Conservation (phyloP, 768 basidiomycete genomes). For the Saitozyma podzolica region DNA sequence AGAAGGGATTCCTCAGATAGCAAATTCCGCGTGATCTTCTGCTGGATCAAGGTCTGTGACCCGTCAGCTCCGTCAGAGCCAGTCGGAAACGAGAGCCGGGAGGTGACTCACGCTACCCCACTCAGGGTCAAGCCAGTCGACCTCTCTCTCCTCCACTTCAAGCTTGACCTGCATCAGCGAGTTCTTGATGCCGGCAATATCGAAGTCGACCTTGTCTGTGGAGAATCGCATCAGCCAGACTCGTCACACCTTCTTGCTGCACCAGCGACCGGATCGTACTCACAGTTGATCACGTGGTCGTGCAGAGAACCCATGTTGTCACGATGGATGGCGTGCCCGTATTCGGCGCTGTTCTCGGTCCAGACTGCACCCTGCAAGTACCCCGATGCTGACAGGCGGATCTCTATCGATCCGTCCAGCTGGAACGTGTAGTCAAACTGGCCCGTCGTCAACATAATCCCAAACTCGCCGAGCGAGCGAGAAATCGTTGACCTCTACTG, state of each 20-base stretch:
- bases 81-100: not conserved
- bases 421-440: conserved; percentile 68
- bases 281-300: conserved; percentile 67
- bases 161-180: conserved; percentile 61
- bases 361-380: conserved; percentile 69
- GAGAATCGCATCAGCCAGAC: not conserved
- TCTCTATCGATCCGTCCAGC: conserved; percentile 68
- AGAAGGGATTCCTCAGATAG: conserved; percentile 54
- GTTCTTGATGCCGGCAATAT: conserved; percentile 64
- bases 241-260: conserved; percentile 47
- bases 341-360: conserved; percentile 58
- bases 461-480: too few species aligned
- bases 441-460: not conserved
- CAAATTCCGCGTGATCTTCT: conserved; percentile 14
- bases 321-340: conserved; percentile 62
- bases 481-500: not conserved
- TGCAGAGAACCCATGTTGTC: conserved; percentile 68
- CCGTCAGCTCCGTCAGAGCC: not conserved
- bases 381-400: conserved; percentile 65
- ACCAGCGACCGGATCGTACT: too few species aligned
- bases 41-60: conserved; percentile 17
- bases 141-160: conserved; percentile 57
- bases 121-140: conserved; percentile 61
- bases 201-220: conserved; percentile 62
- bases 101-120: conserved; percentile 15